phyloP scores from a whole-genome alignment of 225 moss, liverwort and hornwort genomes.

The Thuidium tamariscinum region DNA sequence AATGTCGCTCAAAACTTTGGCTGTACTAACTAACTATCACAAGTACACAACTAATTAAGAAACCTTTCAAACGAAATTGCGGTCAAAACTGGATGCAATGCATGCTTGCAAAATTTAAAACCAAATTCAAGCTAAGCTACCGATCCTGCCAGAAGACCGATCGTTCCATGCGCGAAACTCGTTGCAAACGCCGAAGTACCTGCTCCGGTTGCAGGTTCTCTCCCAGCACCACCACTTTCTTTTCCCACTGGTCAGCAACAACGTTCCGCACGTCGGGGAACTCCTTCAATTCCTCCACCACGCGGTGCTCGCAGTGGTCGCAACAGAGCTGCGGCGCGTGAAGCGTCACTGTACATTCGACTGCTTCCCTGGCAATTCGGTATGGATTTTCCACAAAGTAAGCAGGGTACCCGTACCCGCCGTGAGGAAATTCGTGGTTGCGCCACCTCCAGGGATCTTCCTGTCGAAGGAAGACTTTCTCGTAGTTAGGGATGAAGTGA shows the following conservation, averaged over 20 bases:
- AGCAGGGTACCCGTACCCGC: neutral
- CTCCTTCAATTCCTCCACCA: neutral
- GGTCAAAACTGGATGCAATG: neutral
- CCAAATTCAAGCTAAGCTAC: too few relatives aligned
- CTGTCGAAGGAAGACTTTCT: neutral
- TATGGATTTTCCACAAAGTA: neutral
- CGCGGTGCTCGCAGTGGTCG: constrained; percentile 1
- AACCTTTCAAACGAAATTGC: too few relatives aligned
- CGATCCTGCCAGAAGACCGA: constrained; percentile 5
- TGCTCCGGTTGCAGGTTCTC: neutral
- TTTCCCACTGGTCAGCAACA: constrained; percentile 4
- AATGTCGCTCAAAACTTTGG: neutral
- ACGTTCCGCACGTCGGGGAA: neutral
- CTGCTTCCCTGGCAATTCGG: neutral
- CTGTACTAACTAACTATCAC: too few relatives aligned
- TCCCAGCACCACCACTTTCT: constrained; percentile 30
- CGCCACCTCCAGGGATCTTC: neutral
- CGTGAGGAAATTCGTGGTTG: neutral
- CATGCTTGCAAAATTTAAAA: neutral
- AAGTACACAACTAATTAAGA: neutral
- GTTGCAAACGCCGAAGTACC: constrained; percentile 3
- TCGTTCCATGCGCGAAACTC: neutral
- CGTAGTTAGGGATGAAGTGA: neutral
- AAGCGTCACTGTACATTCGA: neutral
- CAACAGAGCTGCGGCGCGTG: constrained; percentile 19